Percentiles rank a stretch among this genome's conserved stretches.
Conservation (phyloP, 163 green algal genomes). For the Chlorella variabilis region DNA sequence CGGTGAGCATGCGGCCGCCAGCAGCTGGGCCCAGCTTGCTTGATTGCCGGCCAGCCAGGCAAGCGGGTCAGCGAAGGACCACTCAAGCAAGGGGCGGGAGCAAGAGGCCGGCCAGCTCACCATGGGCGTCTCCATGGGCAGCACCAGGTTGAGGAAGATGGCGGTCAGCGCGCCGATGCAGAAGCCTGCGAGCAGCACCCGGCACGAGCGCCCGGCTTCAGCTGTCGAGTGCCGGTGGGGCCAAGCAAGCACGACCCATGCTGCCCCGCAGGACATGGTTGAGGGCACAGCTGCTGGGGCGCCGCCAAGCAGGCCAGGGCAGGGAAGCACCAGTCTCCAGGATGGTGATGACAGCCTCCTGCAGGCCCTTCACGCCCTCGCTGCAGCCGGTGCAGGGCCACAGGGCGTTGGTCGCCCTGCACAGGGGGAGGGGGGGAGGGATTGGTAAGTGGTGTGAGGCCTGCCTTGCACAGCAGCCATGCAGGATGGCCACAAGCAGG, state of each 20-base stretch:
- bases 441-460: too few species aligned
- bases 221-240: neutral
- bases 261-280: neutral
- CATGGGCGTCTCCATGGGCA: conserved; percentile 33
- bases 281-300: too few species aligned
- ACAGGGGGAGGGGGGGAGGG: neutral
- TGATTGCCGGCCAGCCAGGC: too few species aligned
- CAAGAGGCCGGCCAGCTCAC: neutral
- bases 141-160: conserved; percentile 44
- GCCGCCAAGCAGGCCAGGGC: neutral
- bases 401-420: conserved; percentile 57
- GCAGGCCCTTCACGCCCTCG: conserved; percentile 17
- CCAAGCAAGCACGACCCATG: neutral
- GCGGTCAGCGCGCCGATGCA: conserved; percentile 8
- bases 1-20: too few species aligned
- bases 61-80: too few species aligned
- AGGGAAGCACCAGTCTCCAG: conserved; percentile 5
- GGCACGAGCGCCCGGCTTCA: neutral
- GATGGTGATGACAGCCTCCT: conserved; percentile 38
- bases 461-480: too few species aligned
- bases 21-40: too few species aligned
- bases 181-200: neutral
- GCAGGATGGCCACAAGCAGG: neutral
- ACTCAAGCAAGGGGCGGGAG: neutral
- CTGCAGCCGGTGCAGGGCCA: conserved; percentile 51